Conservation (phyloP, 2,329 filamentous ascomycete genomes). For the Sarocladium strictum region DNA sequence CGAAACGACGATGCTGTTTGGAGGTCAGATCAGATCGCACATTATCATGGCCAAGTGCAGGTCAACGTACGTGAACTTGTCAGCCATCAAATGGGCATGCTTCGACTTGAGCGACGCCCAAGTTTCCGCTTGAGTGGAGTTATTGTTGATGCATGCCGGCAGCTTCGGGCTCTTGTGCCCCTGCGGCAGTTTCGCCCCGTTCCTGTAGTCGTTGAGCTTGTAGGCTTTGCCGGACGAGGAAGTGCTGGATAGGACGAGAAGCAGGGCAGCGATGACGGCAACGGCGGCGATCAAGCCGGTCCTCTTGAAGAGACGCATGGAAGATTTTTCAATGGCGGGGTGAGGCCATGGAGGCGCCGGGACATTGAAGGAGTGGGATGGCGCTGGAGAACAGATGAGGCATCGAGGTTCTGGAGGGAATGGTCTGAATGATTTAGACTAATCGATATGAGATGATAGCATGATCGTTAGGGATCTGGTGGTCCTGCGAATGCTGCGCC, state of each 20-base stretch:
- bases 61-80: conserved; percentile 21
- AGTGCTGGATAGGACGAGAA: background rate
- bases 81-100: conserved; percentile 31
- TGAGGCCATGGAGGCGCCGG: background rate
- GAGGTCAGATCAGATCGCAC: background rate
- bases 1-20: conserved; percentile 19
- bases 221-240: background rate
- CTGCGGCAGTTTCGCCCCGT: background rate
- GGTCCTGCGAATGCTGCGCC: background rate
- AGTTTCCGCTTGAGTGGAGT: background rate
- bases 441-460: background rate
- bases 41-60: background rate
- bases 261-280: background rate
- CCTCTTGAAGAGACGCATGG: conserved; percentile 9
- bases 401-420: background rate
- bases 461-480: background rate
- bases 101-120: conserved; percentile 16
- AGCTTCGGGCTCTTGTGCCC: background rate
- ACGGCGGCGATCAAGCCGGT: conserved; percentile 5
- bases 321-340: background rate
- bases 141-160: background rate
- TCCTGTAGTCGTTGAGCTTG: conserved; percentile 2
- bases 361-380: too few relatives aligned
- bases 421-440: too few relatives aligned
- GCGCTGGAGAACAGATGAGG: background rate